These are phyloP conservation scores for Aspergillus tanneri DNA, from an alignment of 2,329 filamentous ascomycete genomes.

Conservation along the genomic window DNA sequence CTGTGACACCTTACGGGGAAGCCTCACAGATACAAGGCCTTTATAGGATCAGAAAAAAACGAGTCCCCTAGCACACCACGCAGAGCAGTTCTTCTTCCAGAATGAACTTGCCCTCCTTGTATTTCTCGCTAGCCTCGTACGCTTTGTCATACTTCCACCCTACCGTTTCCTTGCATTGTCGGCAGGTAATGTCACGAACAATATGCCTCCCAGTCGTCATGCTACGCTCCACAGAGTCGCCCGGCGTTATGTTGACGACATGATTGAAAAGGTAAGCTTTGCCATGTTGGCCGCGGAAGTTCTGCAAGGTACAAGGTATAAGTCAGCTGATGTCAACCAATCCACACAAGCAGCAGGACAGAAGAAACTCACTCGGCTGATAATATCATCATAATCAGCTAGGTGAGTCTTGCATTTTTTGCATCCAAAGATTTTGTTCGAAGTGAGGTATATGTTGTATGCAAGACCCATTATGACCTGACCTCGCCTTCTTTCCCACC, in stretches of 20 bases:
- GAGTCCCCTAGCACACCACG: slow-evolving; percentile 59
- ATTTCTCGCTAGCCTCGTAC: slow-evolving; percentile 87
- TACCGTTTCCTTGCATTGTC: slow-evolving; percentile 86
- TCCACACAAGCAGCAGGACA: background rate
- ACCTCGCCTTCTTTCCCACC: slow-evolving; percentile 19
- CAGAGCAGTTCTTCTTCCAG: slow-evolving; percentile 88
- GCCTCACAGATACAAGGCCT: slow-evolving; percentile 3
- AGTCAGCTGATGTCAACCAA: slow-evolving; percentile 11
- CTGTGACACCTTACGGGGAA: slow-evolving; percentile 7
- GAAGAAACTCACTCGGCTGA: slow-evolving; percentile 70
- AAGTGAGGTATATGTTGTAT: slow-evolving; percentile 89
- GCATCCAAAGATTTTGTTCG: slow-evolving; percentile 86
- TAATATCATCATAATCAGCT: slow-evolving; percentile 92
- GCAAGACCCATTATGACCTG: slow-evolving; percentile 70
- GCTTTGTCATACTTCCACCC: slow-evolving; percentile 99
- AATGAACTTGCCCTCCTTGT: slow-evolving; percentile 98
- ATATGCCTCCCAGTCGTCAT: slow-evolving; percentile 97
- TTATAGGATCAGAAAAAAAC: background rate
- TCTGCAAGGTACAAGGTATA: slow-evolving; percentile 54
- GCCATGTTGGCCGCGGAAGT: slow-evolving; percentile 96
- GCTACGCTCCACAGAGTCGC: slow-evolving; percentile 86
- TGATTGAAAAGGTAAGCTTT: slow-evolving; percentile 95
- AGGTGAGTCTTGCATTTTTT: slow-evolving; percentile 95
- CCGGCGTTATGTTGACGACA: slow-evolving; percentile 83
- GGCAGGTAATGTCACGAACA: slow-evolving; percentile 88